Conservation (phyloP, 2,329 filamentous ascomycete genomes). For the Arthrinium puccinioides region DNA sequence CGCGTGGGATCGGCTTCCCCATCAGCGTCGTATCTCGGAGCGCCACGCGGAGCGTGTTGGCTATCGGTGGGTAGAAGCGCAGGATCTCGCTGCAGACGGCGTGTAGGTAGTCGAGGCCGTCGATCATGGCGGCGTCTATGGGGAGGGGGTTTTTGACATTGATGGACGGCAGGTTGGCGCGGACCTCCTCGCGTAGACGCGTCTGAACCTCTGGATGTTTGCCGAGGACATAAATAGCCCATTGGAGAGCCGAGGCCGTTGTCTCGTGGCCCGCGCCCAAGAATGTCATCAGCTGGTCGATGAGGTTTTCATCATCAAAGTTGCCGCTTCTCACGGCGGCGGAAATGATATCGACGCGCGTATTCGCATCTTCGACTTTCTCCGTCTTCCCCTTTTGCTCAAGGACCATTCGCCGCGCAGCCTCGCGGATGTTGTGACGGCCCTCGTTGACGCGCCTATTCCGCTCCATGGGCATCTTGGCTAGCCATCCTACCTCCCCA, state of each 20-base stretch:
- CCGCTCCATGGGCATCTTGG: constrained; percentile 64
- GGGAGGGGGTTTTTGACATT: constrained; percentile 24
- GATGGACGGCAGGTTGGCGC: constrained; percentile 23
- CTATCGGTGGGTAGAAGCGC: constrained; percentile 35
- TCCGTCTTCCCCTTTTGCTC: constrained; percentile 56
- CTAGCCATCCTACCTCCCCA: constrained; percentile 52
- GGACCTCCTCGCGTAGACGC: constrained; percentile 30
- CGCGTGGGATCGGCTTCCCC: constrained; percentile 53
- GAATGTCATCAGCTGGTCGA: constrained; percentile 34
- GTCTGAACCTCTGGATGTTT: constrained; percentile 27
- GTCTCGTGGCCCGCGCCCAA: constrained; percentile 37
- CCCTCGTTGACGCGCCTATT: constrained; percentile 54
- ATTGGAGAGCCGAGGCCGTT: constrained; percentile 31
- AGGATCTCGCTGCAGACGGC: constrained; percentile 36
- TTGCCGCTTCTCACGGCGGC: constrained; percentile 25
- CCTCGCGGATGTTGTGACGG: constrained; percentile 51
- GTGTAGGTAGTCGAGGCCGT: constrained; percentile 30
- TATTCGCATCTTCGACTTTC: constrained; percentile 34
- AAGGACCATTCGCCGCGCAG: constrained; percentile 62
- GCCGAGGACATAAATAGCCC: constrained; percentile 31
- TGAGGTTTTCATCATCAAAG: constrained; percentile 30
- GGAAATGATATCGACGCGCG: constrained; percentile 28
- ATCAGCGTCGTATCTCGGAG: constrained; percentile 47
- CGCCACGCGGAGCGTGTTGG: constrained; percentile 53
- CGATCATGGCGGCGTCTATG: constrained; percentile 22